These are phyloP conservation scores for Quercus glauca DNA, from an alignment of 306 rosid genomes.

Conservation along the genomic window DNA sequence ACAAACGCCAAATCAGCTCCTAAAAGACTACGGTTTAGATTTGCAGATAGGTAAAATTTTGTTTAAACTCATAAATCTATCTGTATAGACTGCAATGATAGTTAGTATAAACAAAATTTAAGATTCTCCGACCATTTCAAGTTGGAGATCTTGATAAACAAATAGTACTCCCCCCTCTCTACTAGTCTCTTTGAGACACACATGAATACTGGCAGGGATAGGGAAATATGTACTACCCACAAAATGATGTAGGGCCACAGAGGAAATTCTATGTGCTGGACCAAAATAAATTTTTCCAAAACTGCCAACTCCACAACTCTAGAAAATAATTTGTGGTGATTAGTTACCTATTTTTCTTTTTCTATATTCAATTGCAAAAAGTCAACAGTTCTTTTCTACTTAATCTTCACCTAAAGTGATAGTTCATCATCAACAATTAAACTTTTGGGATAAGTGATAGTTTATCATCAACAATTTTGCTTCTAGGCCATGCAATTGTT, in stretches of 20 bases:
- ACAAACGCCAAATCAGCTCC: slow-evolving; percentile 40
- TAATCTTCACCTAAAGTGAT: neutral
- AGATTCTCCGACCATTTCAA: slow-evolving; percentile 1
- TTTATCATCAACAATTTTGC: neutral
- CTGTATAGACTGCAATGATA: neutral
- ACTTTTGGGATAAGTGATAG: no score
- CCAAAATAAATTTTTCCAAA: neutral
- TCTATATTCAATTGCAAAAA: neutral
- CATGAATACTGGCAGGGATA: neutral
- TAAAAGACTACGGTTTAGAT: slow-evolving; percentile 56
- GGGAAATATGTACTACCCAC: neutral
- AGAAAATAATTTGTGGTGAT: slow-evolving; percentile 15
- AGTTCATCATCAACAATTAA: no score
- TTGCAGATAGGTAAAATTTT: slow-evolving; percentile 63
- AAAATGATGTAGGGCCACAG: neutral
- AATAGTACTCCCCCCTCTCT: neutral
- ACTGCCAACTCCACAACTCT: neutral
- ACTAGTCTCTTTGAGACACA: neutral
- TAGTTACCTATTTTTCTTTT: slow-evolving; percentile 7
- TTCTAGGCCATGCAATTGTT: neutral
- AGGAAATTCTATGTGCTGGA: neutral
- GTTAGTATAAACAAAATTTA: neutral
- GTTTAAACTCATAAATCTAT: slow-evolving; percentile 1
- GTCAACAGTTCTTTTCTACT: neutral
- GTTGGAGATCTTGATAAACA: neutral